These are phyloP conservation scores for Fusarium sp. DNA, from an alignment of 2,329 filamentous ascomycete species.

Conservation along the genomic window DNA sequence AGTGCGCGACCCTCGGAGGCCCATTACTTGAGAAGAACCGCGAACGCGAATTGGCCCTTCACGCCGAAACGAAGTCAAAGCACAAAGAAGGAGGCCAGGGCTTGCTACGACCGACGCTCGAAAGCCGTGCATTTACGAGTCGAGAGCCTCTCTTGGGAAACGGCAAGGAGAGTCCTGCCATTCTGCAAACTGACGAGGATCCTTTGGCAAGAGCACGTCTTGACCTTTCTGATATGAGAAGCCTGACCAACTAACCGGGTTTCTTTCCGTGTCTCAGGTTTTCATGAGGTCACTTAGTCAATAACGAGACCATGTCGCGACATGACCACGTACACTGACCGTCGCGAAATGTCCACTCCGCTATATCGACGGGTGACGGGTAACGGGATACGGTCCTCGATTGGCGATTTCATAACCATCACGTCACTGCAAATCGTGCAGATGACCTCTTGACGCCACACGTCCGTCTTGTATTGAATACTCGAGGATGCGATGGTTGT, in stretches of 20 bases:
- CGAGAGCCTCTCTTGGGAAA: slow-evolving; percentile 66
- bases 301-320: slow-evolving; percentile 25
- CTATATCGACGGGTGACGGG: neutral
- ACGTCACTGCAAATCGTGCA: neutral
- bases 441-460: neutral
- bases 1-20: slow-evolving; percentile 92
- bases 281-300: slow-evolving; percentile 47
- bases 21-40: slow-evolving; percentile 82
- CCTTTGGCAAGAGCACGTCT: slow-evolving; percentile 63
- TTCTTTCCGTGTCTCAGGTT: slow-evolving; percentile 38
- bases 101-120: slow-evolving; percentile 55
- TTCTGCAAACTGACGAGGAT: slow-evolving; percentile 62
- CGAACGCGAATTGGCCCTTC: slow-evolving; percentile 67
- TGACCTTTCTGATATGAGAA: slow-evolving; percentile 54
- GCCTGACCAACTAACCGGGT: slow-evolving; percentile 51
- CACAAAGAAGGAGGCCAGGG: slow-evolving; percentile 53
- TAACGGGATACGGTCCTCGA: neutral
- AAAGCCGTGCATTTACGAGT: slow-evolving; percentile 76
- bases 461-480: neutral
- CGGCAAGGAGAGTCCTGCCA: slow-evolving; percentile 70
- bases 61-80: slow-evolving; percentile 60
- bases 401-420: neutral
- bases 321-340: slow-evolving; percentile 2
- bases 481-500: neutral
- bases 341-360: neutral